A percentile compares a stretch with the other conserved stretches of the same genome.
Conservation (phyloP, 169 alveolate species). For the Babesia gibsoni region DNA sequence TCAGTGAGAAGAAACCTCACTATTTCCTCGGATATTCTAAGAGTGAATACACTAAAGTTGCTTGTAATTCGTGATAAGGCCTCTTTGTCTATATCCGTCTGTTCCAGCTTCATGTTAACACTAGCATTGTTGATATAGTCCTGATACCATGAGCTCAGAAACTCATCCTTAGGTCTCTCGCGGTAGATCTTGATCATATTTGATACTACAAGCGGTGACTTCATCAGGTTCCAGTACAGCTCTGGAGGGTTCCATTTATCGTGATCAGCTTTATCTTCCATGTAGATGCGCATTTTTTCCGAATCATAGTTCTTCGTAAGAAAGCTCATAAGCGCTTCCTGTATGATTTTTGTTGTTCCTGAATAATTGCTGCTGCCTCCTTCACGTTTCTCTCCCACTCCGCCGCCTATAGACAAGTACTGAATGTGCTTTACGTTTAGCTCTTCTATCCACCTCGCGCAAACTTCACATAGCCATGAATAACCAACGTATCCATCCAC, state of each 20-base stretch:
- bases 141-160: constrained; percentile 79
- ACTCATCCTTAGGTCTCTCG: constrained; percentile 78
- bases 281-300: constrained; percentile 74
- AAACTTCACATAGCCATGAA: constrained; percentile 74
- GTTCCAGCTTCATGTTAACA: constrained; percentile 64
- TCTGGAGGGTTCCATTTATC: constrained; percentile 86
- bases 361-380: background rate
- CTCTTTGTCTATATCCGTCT: constrained; percentile 44
- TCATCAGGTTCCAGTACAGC: constrained; percentile 79
- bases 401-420: background rate
- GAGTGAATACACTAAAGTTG: constrained; percentile 85
- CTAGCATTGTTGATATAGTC: constrained; percentile 75
- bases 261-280: constrained; percentile 81
- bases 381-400: constrained; percentile 6
- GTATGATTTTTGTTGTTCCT: constrained; percentile 22
- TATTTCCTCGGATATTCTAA: constrained; percentile 83
- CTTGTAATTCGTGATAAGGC: constrained; percentile 76
- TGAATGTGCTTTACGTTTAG: constrained; percentile 8
- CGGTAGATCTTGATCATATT: constrained; percentile 77
- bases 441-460: constrained; percentile 65
- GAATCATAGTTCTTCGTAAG: constrained; percentile 77
- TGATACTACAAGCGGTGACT: constrained; percentile 74
- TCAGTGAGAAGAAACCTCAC: constrained; percentile 76
- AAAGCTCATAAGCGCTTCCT: constrained; percentile 75
- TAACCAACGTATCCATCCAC: constrained; percentile 77